A percentile compares a stretch with the other conserved stretches of the same genome.
Evolutionary conservation across 345 rosid species (phyloP).

Genomic region (Pelargonium nanum): DNA sequence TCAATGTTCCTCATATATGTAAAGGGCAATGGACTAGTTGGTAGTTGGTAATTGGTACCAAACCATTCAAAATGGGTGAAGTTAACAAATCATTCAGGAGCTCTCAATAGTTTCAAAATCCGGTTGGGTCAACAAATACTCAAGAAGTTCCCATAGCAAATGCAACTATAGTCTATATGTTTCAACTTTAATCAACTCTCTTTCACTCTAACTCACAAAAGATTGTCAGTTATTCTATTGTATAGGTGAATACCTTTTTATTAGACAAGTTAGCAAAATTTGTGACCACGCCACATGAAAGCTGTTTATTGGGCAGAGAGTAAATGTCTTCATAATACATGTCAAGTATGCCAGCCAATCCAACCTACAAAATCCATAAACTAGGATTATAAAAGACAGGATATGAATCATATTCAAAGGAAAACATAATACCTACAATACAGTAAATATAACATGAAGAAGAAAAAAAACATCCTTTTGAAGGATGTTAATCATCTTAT

Average conservation of each 20-base stretch:
- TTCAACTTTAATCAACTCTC: background rate
- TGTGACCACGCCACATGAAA: conserved; percentile 32
- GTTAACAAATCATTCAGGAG: background rate
- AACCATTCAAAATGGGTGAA: background rate
- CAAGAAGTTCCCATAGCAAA: background rate
- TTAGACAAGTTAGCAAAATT: conserved; percentile 36
- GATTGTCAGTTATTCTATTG: background rate
- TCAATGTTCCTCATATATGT: too few species aligned
- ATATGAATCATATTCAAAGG: too few species aligned
- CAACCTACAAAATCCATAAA: conserved; percentile 41
- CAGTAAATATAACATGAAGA: background rate
- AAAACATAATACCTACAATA: background rate
- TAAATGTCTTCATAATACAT: conserved; percentile 71
- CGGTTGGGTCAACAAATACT: background rate
- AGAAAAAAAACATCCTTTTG: too few species aligned
- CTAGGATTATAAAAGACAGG: conserved; percentile 3
- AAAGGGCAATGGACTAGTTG: too few species aligned
- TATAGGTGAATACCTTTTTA: conserved; percentile 41
- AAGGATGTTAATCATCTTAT: background rate
- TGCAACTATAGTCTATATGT: too few species aligned
- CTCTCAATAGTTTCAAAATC: too few species aligned
- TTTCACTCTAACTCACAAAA: background rate
- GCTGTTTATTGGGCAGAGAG: conserved; percentile 61
- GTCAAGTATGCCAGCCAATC: conserved; percentile 70
- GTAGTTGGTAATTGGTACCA: too few species aligned